A percentile compares a stretch with the other conserved stretches of the same genome.
Conservation (phyloP, 2,329 filamentous ascomycete genomes). For the Cercospora berteroae region DNA sequence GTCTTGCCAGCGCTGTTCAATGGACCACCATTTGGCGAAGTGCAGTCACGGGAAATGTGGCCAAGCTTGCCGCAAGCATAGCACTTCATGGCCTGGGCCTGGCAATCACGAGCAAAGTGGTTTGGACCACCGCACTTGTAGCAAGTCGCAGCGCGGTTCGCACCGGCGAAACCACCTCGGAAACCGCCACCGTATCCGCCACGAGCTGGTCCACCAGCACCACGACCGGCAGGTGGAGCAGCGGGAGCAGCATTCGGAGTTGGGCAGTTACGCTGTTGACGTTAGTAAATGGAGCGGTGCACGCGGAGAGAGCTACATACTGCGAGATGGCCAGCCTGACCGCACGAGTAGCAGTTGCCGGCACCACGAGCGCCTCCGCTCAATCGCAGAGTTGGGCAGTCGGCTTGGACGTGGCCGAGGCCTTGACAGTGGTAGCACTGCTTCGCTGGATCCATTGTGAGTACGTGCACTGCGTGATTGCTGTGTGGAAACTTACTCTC, state of each 20-base stretch:
- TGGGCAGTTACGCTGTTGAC: conserved; percentile 71
- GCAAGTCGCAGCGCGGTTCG: conserved; percentile 64
- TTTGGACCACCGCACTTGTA: conserved; percentile 81
- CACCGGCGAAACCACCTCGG: conserved; percentile 73
- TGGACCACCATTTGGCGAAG: conserved; percentile 90
- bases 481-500: conserved; percentile 61
- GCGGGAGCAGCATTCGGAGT: conserved; percentile 65
- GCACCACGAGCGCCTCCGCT: conserved; percentile 70
- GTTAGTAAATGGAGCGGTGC: conserved; percentile 14
- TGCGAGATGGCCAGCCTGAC: conserved; percentile 86
- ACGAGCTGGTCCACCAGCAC: conserved; percentile 61
- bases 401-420: conserved; percentile 94
- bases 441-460: conserved; percentile 63
- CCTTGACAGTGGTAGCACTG: conserved; percentile 99
- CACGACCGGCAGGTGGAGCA: conserved; percentile 54
- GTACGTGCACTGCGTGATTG: conserved; percentile 6
- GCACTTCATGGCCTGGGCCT: conserved; percentile 98
- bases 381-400: conserved; percentile 93
- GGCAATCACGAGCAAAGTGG: conserved; percentile 97
- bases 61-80: conserved; percentile 95
- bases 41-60: conserved; percentile 93
- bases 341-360: conserved; percentile 95
- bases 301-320: conserved; percentile 51
- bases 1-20: conserved; percentile 91
- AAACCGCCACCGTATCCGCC: conserved; percentile 62